Evolutionary conservation across 148 eudicot genomes (phyloP).

Genomic region (Chenopodium berlandieri): DNA sequence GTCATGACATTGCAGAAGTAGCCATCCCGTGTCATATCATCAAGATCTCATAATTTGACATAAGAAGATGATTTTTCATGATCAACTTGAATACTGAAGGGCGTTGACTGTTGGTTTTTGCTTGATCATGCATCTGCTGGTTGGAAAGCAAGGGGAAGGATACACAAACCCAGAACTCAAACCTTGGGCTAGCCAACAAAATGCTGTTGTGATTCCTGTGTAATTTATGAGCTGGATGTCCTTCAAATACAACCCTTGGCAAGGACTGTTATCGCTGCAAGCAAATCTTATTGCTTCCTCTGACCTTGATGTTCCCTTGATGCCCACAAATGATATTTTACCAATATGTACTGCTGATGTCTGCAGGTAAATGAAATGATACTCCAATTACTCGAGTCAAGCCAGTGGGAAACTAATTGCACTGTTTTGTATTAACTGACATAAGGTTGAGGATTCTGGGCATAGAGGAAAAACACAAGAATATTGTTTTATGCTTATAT

Average conservation of each 20-base stretch:
- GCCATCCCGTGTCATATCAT: not conserved
- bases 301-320: conserved; percentile 83
- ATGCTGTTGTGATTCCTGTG: conserved; percentile 44
- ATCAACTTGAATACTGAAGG: conserved; percentile 25
- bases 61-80: not conserved
- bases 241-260: conserved; percentile 61
- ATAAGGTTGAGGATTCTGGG: not conserved
- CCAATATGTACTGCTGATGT: conserved; percentile 58
- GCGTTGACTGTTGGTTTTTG: conserved; percentile 23
- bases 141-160: conserved; percentile 66
- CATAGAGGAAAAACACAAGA: not conserved
- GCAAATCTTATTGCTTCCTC: conserved; percentile 68
- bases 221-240: conserved; percentile 54
- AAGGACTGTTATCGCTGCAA: conserved; percentile 82
- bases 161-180: conserved; percentile 54
- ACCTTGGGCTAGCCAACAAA: conserved; percentile 90
- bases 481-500: not conserved
- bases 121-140: conserved; percentile 20
- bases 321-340: conserved; percentile 51
- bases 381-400: not conserved
- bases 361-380: conserved; percentile 39
- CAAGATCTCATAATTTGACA: not conserved
- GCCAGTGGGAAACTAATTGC: not conserved
- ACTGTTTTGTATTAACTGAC: not conserved
- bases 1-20: not conserved